Base-by-base conservation (phyloP, 148 eudicot species). In the Nepenthes gracilis region DNA sequence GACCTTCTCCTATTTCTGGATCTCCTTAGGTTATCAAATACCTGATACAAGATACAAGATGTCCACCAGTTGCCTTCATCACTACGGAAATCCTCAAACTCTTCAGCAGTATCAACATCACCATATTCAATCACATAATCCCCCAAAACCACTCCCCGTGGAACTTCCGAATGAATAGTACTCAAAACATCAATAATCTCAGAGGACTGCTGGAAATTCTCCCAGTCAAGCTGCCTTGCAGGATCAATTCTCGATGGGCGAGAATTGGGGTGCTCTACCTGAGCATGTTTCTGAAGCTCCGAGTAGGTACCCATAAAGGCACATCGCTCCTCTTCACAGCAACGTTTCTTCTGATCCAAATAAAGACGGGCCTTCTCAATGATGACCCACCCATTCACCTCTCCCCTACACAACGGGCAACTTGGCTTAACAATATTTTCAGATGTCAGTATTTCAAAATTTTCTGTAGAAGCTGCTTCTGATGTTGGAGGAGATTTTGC, bases 71-170 rank as follows among this genome's bases (percentile, higher is more conserved):
- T 86, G 40, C 98, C 88, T 70, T 88, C 86, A 74, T 67, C 91
- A 33, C 96, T 80, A 61, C 78, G 88, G 61, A 86, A 93, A 72
- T 93, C 89, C 54, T 88, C 98, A 73, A 74, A 88, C 55, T 93
- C 97, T 62, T 86, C 98, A 35, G 79, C 79, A 15, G 85, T 74
- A 62, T 86, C 87, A 68, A 83, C 86, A 61, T 93, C 96, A 52
- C 95, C 98, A 75, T 88, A 93, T 68, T 93, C 98, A 61, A 93
- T 93, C 68, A 93, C 95, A 64, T 93, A 93, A 65, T 93, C 98
- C 33, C 98, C 98, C 59, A 93, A 70, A 67, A 93, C 98, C 67
- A 93, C 95, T 47, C 98, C 96, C 56, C 81, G 95, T 2, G 98
- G 98, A 33, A 84, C 81, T 76, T 93, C 96, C 35, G 98, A 83